Percentiles rank a stretch among this genome's conserved stretches.
Evolutionary conservation across 2,329 filamentous ascomycete species (phyloP).

Genomic region (Cladophialophora bantiana): DNA sequence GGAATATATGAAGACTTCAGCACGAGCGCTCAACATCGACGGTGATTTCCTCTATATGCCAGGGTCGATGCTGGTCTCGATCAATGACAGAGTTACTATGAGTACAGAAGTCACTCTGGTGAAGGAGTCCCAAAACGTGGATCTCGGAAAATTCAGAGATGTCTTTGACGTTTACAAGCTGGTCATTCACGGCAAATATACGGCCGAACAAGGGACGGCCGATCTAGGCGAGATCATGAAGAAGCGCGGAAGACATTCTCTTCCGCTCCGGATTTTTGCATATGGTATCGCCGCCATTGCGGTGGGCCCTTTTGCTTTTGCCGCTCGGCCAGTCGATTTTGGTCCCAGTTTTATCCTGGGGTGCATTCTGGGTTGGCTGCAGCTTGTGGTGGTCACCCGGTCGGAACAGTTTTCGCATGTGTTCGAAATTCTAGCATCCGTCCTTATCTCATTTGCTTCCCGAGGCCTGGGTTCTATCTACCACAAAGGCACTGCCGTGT

Average conservation of each 20-base stretch:
- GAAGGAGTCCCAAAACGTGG: constrained; percentile 51
- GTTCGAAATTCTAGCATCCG: constrained; percentile 68
- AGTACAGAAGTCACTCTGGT: constrained; percentile 57
- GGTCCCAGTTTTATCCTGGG: constrained; percentile 79
- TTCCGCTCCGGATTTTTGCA: constrained; percentile 65
- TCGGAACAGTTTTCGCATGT: constrained; percentile 73
- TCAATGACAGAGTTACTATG: constrained; percentile 63
- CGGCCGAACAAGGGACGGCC: constrained; percentile 53
- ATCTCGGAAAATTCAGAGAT: constrained; percentile 53
- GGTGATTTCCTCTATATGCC: constrained; percentile 90
- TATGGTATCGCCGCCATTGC: constrained; percentile 78
- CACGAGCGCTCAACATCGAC: constrained; percentile 86
- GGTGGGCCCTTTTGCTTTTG: constrained; percentile 82
- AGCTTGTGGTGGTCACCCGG: constrained; percentile 64
- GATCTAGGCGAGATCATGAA: constrained; percentile 62
- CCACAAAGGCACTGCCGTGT: constrained; percentile 58
- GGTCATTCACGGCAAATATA: constrained; percentile 56
- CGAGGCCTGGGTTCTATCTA: constrained; percentile 73
- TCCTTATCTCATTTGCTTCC: constrained; percentile 72
- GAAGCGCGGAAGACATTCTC: constrained; percentile 62
- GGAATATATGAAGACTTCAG: constrained; percentile 88
- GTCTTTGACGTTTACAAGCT: constrained; percentile 58
- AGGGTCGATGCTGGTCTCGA: constrained; percentile 92
- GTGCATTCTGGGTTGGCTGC: constrained; percentile 61
- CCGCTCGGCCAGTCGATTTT: constrained; percentile 77